Base-by-base conservation (phyloP, 352 stramenopile genomes). In the Globisporangium alternatum region DNA sequence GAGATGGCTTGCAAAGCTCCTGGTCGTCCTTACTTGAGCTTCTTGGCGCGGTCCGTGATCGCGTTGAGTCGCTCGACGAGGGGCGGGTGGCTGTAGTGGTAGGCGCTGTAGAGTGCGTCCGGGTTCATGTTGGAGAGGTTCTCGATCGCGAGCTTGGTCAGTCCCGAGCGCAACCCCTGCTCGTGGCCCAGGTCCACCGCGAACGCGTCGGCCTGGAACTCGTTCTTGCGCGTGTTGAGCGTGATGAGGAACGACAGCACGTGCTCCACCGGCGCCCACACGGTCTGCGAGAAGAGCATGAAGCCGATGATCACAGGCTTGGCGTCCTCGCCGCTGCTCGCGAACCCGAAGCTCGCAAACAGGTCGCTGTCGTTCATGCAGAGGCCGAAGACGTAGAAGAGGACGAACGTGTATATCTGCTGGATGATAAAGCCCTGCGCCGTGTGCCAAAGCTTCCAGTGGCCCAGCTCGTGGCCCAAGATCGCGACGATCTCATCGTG, bases 81-180 rank as follows among this genome's bases (percentile, higher is more conserved):
- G 45, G 97, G 95, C 37, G 97, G 97, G 75, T 99, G 97, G 68
- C 83, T 98, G 80, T 99, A 99, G 81, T 99, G 97, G 72, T 98
- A 98, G 13, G 88, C 91, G 37, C 86, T 97, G 80, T 98, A 99
- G 67, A 95, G 88, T 60, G 57, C 66, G 77, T 99, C 97, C 43
- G 94, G 91, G 71, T 97, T 98, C 92, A 99, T 98, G 70, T 98
- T 98, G 68, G 88, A 89, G 28, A 99, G 76, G 73, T 99, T 99
- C 73, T 99, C 96, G 60, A 99, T 86, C 73, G 93, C 88, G 53
- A 99, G 96, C 82, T 99, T 99, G 51, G 91, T 96, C 43, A 99
- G 86, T 6, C 96, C 97, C 35, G 83, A 95, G 74, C 98, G 93
- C 35, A 99, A 80, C n/a, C 81, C 81, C 41, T 85, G 65, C 19